Conservation (phyloP, 1,284 basidiomycete species). For the Agroathelia rolfsii region DNA sequence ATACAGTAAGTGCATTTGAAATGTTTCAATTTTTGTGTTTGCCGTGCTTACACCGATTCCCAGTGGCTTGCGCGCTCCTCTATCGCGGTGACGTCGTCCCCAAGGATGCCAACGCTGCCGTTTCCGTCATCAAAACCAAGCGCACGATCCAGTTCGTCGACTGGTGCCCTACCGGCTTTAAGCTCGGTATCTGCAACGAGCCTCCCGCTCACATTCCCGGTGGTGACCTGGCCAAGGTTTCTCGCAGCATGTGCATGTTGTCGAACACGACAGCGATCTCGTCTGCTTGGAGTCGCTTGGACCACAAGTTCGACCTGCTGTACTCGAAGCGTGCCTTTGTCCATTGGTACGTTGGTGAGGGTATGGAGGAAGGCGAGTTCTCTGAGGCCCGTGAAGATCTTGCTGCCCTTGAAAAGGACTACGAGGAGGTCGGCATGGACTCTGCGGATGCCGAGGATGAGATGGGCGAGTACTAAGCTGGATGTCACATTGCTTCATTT, state of each 20-base stretch:
- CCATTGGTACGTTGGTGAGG: slow-evolving; percentile 94
- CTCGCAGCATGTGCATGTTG: slow-evolving; percentile 84
- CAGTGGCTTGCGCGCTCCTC: slow-evolving; percentile 67
- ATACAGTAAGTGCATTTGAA: slow-evolving; percentile 55
- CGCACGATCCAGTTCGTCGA: slow-evolving; percentile 80
- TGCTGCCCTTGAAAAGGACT: slow-evolving; percentile 94
- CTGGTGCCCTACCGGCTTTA: slow-evolving; percentile 88
- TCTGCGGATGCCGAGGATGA: slow-evolving; percentile 78
- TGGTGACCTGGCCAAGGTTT: slow-evolving; percentile 82
- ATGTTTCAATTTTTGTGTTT: background rate
- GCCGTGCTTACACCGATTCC: slow-evolving; percentile 8
- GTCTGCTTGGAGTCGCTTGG: slow-evolving; percentile 79
- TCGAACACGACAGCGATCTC: slow-evolving; percentile 85
- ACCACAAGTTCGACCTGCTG: slow-evolving; percentile 94
- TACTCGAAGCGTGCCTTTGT: slow-evolving; percentile 90
- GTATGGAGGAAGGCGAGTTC: slow-evolving; percentile 99
- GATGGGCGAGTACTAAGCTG: slow-evolving; percentile 61
- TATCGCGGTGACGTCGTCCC: slow-evolving; percentile 86
- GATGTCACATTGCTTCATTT: slow-evolving; percentile 12
- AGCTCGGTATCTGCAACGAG: slow-evolving; percentile 89
- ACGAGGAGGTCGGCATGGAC: slow-evolving; percentile 91
- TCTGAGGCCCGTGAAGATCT: slow-evolving; percentile 96
- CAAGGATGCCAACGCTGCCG: slow-evolving; percentile 84
- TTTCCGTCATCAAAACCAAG: slow-evolving; percentile 81
- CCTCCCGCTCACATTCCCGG: slow-evolving; percentile 77